Evolutionary conservation across 208 protist species (phyloP).

Genomic region (Sergeia podlipaevii): DNA sequence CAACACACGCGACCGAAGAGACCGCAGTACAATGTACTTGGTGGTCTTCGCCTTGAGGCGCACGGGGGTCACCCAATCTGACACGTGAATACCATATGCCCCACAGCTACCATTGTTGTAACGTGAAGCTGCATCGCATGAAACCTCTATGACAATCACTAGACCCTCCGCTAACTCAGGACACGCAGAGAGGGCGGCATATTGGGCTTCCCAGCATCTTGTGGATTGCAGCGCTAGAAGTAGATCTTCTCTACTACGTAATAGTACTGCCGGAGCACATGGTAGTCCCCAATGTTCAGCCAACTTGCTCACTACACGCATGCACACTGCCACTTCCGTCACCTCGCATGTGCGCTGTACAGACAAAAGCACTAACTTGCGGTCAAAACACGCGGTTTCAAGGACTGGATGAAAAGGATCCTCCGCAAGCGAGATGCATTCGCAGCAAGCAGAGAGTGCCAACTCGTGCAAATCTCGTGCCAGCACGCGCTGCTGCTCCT

Average conservation of each 20-base stretch:
- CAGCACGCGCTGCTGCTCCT: slow-evolving; percentile 27
- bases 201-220: slow-evolving; percentile 29
- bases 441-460: slow-evolving; percentile 42
- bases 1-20: slow-evolving; percentile 56
- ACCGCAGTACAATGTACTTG: slow-evolving; percentile 70
- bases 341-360: slow-evolving; percentile 42
- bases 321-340: slow-evolving; percentile 37
- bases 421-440: slow-evolving; percentile 55
- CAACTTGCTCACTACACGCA: slow-evolving; percentile 17
- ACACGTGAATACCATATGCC: too few species aligned
- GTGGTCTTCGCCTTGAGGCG: slow-evolving; percentile 84
- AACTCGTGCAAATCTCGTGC: slow-evolving; percentile 40
- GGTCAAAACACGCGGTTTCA: slow-evolving; percentile 41
- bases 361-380: slow-evolving; percentile 55
- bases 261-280: slow-evolving; percentile 20
- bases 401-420: slow-evolving; percentile 67
- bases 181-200: slow-evolving; percentile 13
- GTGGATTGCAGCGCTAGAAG: slow-evolving; percentile 18
- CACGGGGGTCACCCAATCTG: slow-evolving; percentile 38
- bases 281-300: slow-evolving; percentile 43
- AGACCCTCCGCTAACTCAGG: slow-evolving; percentile 71
- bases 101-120: too few species aligned
- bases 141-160: slow-evolving; percentile 58
- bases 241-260: slow-evolving; percentile 19
- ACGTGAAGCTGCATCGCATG: background rate